phyloP scores from a whole-genome alignment of 345 rosid genomes.

The Pistacia vera region DNA sequence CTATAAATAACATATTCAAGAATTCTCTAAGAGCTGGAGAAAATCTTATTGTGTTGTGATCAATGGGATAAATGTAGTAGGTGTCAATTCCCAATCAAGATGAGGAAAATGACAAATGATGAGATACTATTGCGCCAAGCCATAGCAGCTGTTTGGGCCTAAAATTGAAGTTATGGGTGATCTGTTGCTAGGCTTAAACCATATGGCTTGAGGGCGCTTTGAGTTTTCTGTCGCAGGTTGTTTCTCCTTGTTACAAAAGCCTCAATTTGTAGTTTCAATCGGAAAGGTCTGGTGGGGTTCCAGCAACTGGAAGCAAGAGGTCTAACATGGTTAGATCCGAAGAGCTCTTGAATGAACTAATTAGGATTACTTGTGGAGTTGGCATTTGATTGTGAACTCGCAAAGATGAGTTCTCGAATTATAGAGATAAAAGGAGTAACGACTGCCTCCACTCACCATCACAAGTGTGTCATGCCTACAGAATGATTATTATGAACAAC shows the following conservation, averaged over 20 bases:
- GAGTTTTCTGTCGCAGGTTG: slow-evolving; percentile 22
- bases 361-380: slow-evolving; percentile 52
- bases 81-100: slow-evolving; percentile 54
- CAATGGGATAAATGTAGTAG: slow-evolving; percentile 60
- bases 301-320: slow-evolving; percentile 56
- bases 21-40: slow-evolving; percentile 28
- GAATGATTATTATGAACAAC: not conserved
- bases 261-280: slow-evolving; percentile 47
- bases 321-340: slow-evolving; percentile 69
- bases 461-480: slow-evolving; percentile 69
- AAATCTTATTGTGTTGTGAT: slow-evolving; percentile 37
- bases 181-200: slow-evolving; percentile 70
- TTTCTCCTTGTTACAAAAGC: slow-evolving; percentile 73
- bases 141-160: slow-evolving; percentile 77
- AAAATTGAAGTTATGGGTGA: slow-evolving; percentile 54
- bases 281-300: slow-evolving; percentile 36
- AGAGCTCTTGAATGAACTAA: slow-evolving; percentile 59
- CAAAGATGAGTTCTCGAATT: slow-evolving; percentile 56
- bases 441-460: slow-evolving; percentile 90
- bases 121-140: slow-evolving; percentile 68
- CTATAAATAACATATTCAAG: slow-evolving; percentile 44
- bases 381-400: slow-evolving; percentile 31
- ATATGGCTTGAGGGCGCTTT: slow-evolving; percentile 35
- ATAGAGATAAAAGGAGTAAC: slow-evolving; percentile 86
- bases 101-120: slow-evolving; percentile 59